Evolutionary conservation across 2,329 filamentous ascomycete species (phyloP).

Genomic region (Rugonectria rugulosa): DNA sequence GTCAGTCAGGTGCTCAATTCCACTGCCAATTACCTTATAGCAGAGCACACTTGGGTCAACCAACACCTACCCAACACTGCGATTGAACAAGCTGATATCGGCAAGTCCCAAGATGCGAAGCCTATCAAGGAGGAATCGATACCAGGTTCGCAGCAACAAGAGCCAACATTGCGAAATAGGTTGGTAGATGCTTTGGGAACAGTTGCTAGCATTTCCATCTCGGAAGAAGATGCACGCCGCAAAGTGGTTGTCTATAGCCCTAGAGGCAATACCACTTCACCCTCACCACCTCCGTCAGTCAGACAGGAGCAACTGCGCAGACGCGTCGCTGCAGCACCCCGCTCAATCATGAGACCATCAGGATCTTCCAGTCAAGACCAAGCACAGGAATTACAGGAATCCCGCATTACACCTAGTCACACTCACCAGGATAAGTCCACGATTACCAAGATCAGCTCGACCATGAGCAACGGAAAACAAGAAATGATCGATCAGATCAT

Average conservation of each 20-base stretch:
- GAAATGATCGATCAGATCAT: conserved; percentile 41
- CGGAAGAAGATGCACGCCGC: conserved; percentile 29
- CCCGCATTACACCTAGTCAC: conserved; percentile 22
- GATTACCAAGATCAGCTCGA: conserved; percentile 15
- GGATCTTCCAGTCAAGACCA: conserved; percentile 23
- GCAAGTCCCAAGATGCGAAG: neutral
- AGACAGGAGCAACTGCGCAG: conserved; percentile 47
- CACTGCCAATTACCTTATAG: conserved; percentile 39
- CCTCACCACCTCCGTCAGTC: conserved; percentile 42
- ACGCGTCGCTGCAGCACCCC: conserved; percentile 39
- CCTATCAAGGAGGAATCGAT: neutral
- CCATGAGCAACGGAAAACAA: conserved; percentile 16
- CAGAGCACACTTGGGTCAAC: conserved; percentile 42
- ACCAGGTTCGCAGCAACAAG: neutral
- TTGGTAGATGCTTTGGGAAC: neutral
- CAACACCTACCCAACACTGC: conserved; percentile 27
- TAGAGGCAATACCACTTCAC: conserved; percentile 25
- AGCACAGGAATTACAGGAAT: neutral
- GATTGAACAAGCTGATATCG: neutral
- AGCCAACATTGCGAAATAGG: neutral
- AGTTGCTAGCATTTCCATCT: conserved; percentile 1
- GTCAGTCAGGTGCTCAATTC: conserved; percentile 40
- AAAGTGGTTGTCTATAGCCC: conserved; percentile 47
- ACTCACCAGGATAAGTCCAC: conserved; percentile 36
- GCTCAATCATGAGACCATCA: conserved; percentile 46